Percentiles rank a stretch among this genome's conserved stretches.
These are phyloP conservation scores for Pseudocercospora ulei DNA, from an alignment of 2,329 filamentous ascomycete genomes.

Conservation along the genomic window DNA sequence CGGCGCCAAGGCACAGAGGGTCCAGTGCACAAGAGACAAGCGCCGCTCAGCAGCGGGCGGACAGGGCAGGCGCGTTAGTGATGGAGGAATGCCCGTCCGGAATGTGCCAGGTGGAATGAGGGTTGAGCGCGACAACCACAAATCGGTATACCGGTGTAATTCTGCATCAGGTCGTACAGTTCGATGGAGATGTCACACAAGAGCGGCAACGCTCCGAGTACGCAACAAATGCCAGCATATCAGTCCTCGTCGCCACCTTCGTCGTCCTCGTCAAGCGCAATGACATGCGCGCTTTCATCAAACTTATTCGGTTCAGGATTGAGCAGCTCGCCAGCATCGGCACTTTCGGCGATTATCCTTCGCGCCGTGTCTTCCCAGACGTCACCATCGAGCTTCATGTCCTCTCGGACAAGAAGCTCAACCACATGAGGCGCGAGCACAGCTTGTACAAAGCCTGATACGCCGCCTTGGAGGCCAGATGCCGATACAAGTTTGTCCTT, in stretches of 20 bases:
- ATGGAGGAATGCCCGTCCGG: not conserved
- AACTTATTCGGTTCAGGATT: conserved; percentile 29
- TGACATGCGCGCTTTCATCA: conserved; percentile 13
- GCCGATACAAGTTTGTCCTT: conserved; percentile 30
- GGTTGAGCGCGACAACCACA: too few relatives aligned
- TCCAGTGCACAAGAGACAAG: not conserved
- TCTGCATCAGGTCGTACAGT: not conserved
- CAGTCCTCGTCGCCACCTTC: conserved; percentile 6
- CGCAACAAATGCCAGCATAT: not conserved
- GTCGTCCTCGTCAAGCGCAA: conserved; percentile 15
- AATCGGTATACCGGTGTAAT: not conserved
- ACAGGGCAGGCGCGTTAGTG: not conserved
- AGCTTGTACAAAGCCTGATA: conserved; percentile 33
- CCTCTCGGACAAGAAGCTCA: conserved; percentile 32
- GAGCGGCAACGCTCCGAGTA: not conserved
- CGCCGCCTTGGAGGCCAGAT: conserved; percentile 31
- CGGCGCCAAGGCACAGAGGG: too few relatives aligned
- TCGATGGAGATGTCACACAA: not conserved
- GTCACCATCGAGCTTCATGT: conserved; percentile 25
- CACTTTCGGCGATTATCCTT: conserved; percentile 29
- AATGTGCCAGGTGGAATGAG: too few relatives aligned
- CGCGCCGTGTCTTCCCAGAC: conserved; percentile 21
- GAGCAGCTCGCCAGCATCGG: conserved; percentile 31
- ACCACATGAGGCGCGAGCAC: conserved; percentile 36
- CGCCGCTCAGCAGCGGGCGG: too few relatives aligned